These are phyloP conservation scores for Pichia sp. DNA, from an alignment of 1,139 yeast genomes.

Conservation along the genomic window DNA sequence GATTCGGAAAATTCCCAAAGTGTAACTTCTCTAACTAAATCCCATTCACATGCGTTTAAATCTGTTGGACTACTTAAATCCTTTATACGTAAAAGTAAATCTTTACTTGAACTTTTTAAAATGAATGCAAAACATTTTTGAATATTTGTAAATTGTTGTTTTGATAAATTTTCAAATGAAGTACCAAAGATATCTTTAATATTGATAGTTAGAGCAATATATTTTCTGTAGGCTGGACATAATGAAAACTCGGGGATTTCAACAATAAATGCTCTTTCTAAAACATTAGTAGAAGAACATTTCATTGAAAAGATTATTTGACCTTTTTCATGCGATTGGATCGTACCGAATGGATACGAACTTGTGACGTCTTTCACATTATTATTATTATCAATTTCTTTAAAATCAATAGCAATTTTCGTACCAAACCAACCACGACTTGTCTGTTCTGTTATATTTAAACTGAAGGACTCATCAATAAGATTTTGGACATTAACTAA, in stretches of 20 bases:
- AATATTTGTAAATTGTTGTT: conserved; percentile 21
- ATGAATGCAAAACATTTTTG: conserved; percentile 20
- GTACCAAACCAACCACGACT: conserved; percentile 16
- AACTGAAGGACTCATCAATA: conserved; percentile 12
- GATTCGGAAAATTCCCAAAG: conserved; percentile 11
- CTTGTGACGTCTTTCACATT: not conserved
- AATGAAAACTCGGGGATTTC: conserved; percentile 11
- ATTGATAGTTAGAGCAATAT: conserved; percentile 14
- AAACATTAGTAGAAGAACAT: conserved; percentile 4
- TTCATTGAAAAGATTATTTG: conserved; percentile 4
- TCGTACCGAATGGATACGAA: conserved; percentile 2
- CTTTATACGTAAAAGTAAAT: conserved; percentile 1
- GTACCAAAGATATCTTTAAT: conserved; percentile 17
- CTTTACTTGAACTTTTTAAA: not conserved
- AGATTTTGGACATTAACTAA: conserved; percentile 7
- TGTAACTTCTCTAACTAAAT: conserved; percentile 14
- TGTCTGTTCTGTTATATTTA: conserved; percentile 11
- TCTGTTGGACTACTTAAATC: conserved; percentile 6
- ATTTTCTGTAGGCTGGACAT: conserved; percentile 14
- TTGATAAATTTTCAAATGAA: conserved; percentile 16
- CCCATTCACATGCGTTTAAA: conserved; percentile 13
- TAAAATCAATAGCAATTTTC: conserved; percentile 10
- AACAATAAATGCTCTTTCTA: conserved; percentile 11
- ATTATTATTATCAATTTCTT: not conserved
- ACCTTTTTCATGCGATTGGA: conserved; percentile 8